A percentile compares a stretch with the other conserved stretches of the same genome.
phyloP scores from a whole-genome alignment of 208 protist genomes.

The Leptomonas pyrrhocoris region DNA sequence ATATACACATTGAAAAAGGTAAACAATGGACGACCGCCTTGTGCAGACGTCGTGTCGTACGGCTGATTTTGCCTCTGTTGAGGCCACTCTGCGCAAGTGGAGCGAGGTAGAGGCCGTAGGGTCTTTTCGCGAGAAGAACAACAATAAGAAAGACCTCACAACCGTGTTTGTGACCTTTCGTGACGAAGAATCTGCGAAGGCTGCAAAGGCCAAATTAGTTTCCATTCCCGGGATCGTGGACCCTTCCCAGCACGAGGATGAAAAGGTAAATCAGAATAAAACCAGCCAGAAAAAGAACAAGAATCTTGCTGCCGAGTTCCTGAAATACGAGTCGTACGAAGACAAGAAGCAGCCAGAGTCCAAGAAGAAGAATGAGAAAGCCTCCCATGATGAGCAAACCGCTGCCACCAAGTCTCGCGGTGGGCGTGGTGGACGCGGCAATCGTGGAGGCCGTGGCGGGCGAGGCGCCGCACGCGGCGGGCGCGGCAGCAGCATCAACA shows the following conservation, averaged over 20 bases:
- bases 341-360: conserved; percentile 26
- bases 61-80: conserved; percentile 67
- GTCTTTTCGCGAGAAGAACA: conserved; percentile 78
- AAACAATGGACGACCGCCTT: conserved; percentile 38
- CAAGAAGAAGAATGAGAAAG: conserved; percentile 3
- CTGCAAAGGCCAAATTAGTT: conserved; percentile 37
- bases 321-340: conserved; percentile 56
- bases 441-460: not conserved
- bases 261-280: conserved; percentile 30
- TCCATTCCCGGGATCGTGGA: conserved; percentile 53
- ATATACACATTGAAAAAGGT: not conserved
- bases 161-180: conserved; percentile 84
- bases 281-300: conserved; percentile 31
- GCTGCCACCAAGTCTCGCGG: not conserved
- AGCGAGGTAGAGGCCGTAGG: conserved; percentile 79
- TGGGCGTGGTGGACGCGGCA: conserved; percentile 17
- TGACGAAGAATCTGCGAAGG: conserved; percentile 43
- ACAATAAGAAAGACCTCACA: conserved; percentile 77
- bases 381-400: not conserved
- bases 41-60: conserved; percentile 64
- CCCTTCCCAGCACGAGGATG: conserved; percentile 19
- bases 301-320: conserved; percentile 60
- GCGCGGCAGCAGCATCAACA: not conserved
- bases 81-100: conserved; percentile 70
- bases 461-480: conserved; percentile 12